These are phyloP conservation scores for Monosporascus sp. DNA, from an alignment of 2,329 filamentous ascomycete species.

Conservation along the genomic window DNA sequence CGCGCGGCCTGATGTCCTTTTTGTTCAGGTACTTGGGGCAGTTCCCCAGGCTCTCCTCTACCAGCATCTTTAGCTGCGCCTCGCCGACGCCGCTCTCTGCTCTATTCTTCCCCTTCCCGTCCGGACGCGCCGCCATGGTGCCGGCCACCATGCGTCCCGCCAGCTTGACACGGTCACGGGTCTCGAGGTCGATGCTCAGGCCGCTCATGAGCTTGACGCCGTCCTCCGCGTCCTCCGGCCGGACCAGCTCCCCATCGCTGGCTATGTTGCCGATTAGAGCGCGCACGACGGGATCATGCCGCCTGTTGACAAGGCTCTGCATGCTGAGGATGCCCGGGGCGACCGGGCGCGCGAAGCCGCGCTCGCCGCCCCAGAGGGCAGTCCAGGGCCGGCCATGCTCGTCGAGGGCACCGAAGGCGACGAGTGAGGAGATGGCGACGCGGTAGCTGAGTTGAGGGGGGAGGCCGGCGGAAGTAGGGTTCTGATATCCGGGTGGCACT, in stretches of 20 bases:
- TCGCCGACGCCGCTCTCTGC: slow-evolving; percentile 22
- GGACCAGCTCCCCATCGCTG: slow-evolving; percentile 34
- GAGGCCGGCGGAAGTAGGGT: slow-evolving; percentile 63
- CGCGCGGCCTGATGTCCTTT: slow-evolving; percentile 54
- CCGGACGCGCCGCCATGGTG: slow-evolving; percentile 35
- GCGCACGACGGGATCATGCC: slow-evolving; percentile 64
- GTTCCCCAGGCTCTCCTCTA: slow-evolving; percentile 72
- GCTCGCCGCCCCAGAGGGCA: slow-evolving; percentile 69
- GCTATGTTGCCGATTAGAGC: slow-evolving; percentile 45
- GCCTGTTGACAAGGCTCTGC: slow-evolving; percentile 52
- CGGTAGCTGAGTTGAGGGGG: slow-evolving; percentile 55
- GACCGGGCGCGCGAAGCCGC: slow-evolving; percentile 60
- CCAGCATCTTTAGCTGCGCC: slow-evolving; percentile 56
- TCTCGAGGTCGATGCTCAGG: slow-evolving; percentile 58
- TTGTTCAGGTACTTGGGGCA: slow-evolving; percentile 85
- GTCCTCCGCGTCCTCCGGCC: slow-evolving; percentile 24
- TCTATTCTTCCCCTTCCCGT: too few relatives aligned
- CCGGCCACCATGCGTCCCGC: slow-evolving; percentile 65
- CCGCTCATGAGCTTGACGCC: slow-evolving; percentile 41
- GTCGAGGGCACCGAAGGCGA: slow-evolving; percentile 71
- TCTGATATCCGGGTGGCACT: slow-evolving; percentile 24
- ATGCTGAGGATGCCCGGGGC: slow-evolving; percentile 60
- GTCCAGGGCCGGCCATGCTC: slow-evolving; percentile 64
- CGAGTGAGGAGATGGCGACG: slow-evolving; percentile 56
- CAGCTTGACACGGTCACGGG: slow-evolving; percentile 67